Conservation (phyloP, 495 filamentous ascomycete species). For the Letharia columbiana region DNA sequence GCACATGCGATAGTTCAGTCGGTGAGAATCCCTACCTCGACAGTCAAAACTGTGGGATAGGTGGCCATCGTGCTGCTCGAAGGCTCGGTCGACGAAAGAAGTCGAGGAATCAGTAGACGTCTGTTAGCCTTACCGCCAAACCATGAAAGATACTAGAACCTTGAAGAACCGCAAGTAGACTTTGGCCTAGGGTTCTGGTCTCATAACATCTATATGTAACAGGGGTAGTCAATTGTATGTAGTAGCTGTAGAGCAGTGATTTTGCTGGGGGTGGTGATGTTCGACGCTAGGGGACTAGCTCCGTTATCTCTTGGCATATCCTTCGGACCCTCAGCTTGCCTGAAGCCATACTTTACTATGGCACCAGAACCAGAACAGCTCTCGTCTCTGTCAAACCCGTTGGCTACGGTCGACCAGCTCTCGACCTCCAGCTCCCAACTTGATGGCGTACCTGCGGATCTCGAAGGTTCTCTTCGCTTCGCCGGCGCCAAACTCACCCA, state of each 20-base stretch:
- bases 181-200: not conserved
- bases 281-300: not conserved
- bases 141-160: no score
- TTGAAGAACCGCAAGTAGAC: no score
- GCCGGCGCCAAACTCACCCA: conserved; percentile 69
- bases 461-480: conserved; percentile 57
- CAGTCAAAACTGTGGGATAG: not conserved
- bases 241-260: not conserved
- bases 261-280: not conserved
- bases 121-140: no score
- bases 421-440: conserved; percentile 56
- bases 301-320: not conserved
- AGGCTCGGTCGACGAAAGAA: not conserved
- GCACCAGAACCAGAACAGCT: conserved; percentile 27
- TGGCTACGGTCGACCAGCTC: conserved; percentile 77
- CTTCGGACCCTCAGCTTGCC: not conserved
- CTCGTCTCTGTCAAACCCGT: conserved; percentile 67
- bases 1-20: not conserved
- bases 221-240: not conserved
- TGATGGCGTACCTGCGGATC: conserved; percentile 64
- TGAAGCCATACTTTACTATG: conserved; percentile 8
- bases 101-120: not conserved
- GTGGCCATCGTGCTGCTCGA: not conserved
- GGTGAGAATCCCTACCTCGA: not conserved
- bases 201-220: not conserved